Evolutionary conservation across 768 basidiomycete genomes (phyloP), one percentile per base, ranked within the genome.

Genomic region (Suillus sp.): DNA sequence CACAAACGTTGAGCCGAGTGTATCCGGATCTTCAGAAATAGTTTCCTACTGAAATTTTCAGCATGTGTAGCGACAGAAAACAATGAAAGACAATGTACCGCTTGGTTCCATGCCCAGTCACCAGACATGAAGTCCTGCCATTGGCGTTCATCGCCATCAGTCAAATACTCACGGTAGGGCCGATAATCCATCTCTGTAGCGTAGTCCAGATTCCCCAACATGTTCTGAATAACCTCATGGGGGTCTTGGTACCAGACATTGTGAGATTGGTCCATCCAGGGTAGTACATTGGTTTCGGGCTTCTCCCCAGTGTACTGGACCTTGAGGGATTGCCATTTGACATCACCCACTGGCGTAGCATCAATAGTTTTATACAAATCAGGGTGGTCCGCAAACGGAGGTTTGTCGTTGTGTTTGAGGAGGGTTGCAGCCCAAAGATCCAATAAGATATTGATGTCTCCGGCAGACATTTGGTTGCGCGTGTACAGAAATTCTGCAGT

Each of bases 71-170:
- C 35, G 4, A 35, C 35, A 35, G 14, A 20, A 9, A 35, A 5
- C 35, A 35, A 35, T 3, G 10, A 35, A 35, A 35, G 8, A 35
- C 5, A 18, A 72, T 71, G 13, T 69, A 80, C 79, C 3, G 70
- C 74, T 60, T 74, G 68, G 9, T 64, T 34, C 70, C 70, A 75
- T 0, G 66, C 71, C 74, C 72, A 75, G n/a, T 72, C 62, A 4
- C 70, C 74, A 9, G 72, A 74, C 65, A 77, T 70, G 40, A 32
- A 32, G 4, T 32, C 32, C 4, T 32, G 32, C 32, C 32, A 32
- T 32, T 32, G 32, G 4, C 32, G 61, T 40, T 25, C 43, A 69
- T 34, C 61, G 64, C 1, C 64, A 65, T 62, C 37, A 3, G 59
- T 62, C 9, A 65, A 35, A n/a, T 27, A 67, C 35, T 70, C 62